Conservation (phyloP, 2,329 filamentous ascomycete species). For the Pseudophaeomoniella oleicola region DNA sequence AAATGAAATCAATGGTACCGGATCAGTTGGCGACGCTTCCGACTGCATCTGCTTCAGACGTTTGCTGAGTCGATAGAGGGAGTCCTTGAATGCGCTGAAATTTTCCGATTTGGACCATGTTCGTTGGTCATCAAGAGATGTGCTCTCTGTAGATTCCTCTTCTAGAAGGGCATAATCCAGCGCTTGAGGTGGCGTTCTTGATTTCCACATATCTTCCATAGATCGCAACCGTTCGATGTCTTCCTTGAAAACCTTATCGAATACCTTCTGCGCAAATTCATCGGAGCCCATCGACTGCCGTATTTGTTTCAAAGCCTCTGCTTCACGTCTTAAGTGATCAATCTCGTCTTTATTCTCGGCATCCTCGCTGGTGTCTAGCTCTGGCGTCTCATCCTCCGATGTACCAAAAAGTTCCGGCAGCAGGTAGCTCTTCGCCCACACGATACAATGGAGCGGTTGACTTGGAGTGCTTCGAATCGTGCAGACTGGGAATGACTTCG, state of each 20-base stretch:
- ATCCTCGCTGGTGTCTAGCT: slow-evolving; percentile 67
- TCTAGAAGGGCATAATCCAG: slow-evolving; percentile 53
- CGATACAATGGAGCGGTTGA: slow-evolving; percentile 95
- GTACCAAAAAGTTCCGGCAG: slow-evolving; percentile 89
- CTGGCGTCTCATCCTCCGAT: slow-evolving; percentile 69
- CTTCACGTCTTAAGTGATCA: slow-evolving; percentile 70
- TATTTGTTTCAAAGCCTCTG: slow-evolving; percentile 69
- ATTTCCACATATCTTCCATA: slow-evolving; percentile 96
- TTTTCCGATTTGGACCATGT: slow-evolving; percentile 76
- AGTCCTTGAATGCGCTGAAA: slow-evolving; percentile 69
- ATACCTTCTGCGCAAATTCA: slow-evolving; percentile 65
- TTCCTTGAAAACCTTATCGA: slow-evolving; percentile 80
- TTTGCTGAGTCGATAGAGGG: slow-evolving; percentile 60
- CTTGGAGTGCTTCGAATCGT: slow-evolving; percentile 93
- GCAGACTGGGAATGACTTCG: slow-evolving; percentile 89
- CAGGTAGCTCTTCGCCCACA: slow-evolving; percentile 95
- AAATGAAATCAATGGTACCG: slow-evolving; percentile 57
- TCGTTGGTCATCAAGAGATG: slow-evolving; percentile 54
- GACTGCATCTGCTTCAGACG: slow-evolving; percentile 53
- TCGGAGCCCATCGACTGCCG: slow-evolving; percentile 64
- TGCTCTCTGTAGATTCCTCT: slow-evolving; percentile 36
- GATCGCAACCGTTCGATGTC: slow-evolving; percentile 71
- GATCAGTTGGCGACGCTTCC: slow-evolving; percentile 28
- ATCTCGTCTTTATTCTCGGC: slow-evolving; percentile 79
- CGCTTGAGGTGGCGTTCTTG: slow-evolving; percentile 56